Evolutionary conservation across 2,329 filamentous ascomycete genomes (phyloP).

Genomic region (Fusarium concolor): DNA sequence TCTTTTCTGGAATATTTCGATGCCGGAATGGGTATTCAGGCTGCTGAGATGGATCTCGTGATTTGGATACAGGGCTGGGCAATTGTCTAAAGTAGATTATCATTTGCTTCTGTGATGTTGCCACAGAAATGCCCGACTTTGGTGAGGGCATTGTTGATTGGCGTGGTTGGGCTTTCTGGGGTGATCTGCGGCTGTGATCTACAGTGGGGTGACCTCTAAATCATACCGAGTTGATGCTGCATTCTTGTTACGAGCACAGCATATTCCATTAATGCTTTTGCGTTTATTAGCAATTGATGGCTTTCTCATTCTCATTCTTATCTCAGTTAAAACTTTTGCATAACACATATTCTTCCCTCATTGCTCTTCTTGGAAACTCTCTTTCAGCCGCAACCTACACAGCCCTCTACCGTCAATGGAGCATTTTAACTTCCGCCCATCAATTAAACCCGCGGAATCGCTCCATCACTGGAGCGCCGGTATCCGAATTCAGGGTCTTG

Average conservation of each 20-base stretch:
- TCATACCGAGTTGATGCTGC: neutral
- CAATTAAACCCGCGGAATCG: slow-evolving; percentile 5
- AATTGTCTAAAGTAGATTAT: neutral
- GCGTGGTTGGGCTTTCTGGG: slow-evolving; percentile 5
- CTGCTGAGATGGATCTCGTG: slow-evolving; percentile 13
- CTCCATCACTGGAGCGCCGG: slow-evolving; percentile 8
- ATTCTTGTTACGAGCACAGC: too few species aligned
- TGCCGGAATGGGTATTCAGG: slow-evolving; percentile 10
- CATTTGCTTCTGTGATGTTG: neutral
- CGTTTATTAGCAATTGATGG: neutral
- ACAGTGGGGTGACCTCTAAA: slow-evolving; percentile 11
- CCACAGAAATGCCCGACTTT: neutral
- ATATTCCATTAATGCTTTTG: neutral
- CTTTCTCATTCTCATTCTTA: neutral
- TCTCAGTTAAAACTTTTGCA: neutral
- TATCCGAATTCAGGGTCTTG: slow-evolving; percentile 28
- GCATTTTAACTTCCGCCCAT: slow-evolving; percentile 5
- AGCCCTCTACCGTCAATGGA: slow-evolving; percentile 4
- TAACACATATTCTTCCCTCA: neutral
- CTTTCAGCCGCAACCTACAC: slow-evolving; percentile 12
- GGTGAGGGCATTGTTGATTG: neutral
- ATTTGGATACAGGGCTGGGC: neutral
- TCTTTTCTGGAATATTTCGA: slow-evolving; percentile 31
- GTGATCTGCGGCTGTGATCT: neutral
- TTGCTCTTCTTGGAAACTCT: neutral